Base-by-base conservation (phyloP, 495 filamentous ascomycete species). In the Aspergillus diversus region DNA sequence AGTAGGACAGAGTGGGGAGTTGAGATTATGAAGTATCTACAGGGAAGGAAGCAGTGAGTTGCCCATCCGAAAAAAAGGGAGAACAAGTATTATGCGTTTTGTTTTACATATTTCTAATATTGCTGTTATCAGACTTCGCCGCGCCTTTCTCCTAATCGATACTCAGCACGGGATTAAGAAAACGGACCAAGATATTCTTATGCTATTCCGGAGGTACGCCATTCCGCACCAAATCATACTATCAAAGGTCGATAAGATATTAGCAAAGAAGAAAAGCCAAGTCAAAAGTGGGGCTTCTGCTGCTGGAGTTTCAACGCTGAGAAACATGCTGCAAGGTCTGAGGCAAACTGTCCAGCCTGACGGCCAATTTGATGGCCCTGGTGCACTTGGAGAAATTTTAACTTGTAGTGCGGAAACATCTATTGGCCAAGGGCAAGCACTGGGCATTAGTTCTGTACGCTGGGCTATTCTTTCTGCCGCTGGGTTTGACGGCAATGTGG, bases 141-240 rank as follows among this genome's bases (percentile, higher is more conserved):
- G 92, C n/a, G 89, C 87, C 3, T 94, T 96, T 64, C 69, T 99
- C 50, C 82, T 99, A 33, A 81, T 99, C 5, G 93, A 97, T 74
- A 83, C 89, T 15, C 75, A 84, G 42, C 89, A 93, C 59, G 93
- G 93, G n/a, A 71, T 96, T 6, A 97, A 97, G 71, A 68, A 78
- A 16, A 84, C 76, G 4, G 95, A 99, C 73, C 61, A 80, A 9
- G 76, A 86, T 50, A 77, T 96, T 43, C 77, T 99, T 13, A 70
- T 73, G 21, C 68, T 90, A 46, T 82, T 98, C 57, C 80, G 88
- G 37, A 69, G 84, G 54, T 76, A 80, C 5, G 83, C 79, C 8
- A 84, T 95, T 12, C 84, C 85, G 13, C 92, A 92, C 64, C 87
- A 93, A 65, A 83, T 98, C 13, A 80, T 98, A 47, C 73, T 99